Evolutionary conservation across 441 rosid species (phyloP), one percentile per base, ranked within the genome.

Genomic region (Cnidoscolus chayamansa): DNA sequence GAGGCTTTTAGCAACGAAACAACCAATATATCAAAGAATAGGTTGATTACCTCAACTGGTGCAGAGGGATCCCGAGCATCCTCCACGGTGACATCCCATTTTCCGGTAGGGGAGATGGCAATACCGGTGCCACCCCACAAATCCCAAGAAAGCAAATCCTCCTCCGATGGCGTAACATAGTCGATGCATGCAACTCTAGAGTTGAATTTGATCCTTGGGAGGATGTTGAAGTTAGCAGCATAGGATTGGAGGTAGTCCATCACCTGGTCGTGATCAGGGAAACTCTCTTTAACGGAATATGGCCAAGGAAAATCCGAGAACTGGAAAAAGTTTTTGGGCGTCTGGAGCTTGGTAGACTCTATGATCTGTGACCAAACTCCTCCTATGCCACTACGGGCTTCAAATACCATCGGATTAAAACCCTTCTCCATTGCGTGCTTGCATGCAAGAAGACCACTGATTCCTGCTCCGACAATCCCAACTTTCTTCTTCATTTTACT

Each of bases 271-370:
- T 82, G 86, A 64, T 13, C 12, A 0, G 90, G 90, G 47, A 82
- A 83, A 3, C 37, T 68, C 17, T 76, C 71, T 1, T 49, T 51
- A 55, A 84, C 78, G 0, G 83, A 78, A 30, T 63, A 48, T 0
- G 88, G 87, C 89, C 89, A 85, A 0, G 80, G 78, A 56, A 81
- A 87, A 81, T 87, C 88, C 0, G 86, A 80, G 83, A 87, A 85
- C 60, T 87, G 82, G 71, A 75, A 87, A 0, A 63, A 0, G 13
- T 55, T 7, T 61, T 71, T 84, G 1, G 86, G 84, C 2, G 86
- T 73, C 65, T 85, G 91, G 31, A 84, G 84, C 80, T 76, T 80
- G 8, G 88, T 87, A 2, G 82, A 71, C 73, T 80, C 70, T 4
- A 80, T 0, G 0, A 86, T 81, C 63, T 79, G 65, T 47, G 68